Evolutionary conservation across 805 yeast genomes (phyloP), one percentile per base, ranked within the genome.

Genomic region (Candida khao-thaluensis): DNA sequence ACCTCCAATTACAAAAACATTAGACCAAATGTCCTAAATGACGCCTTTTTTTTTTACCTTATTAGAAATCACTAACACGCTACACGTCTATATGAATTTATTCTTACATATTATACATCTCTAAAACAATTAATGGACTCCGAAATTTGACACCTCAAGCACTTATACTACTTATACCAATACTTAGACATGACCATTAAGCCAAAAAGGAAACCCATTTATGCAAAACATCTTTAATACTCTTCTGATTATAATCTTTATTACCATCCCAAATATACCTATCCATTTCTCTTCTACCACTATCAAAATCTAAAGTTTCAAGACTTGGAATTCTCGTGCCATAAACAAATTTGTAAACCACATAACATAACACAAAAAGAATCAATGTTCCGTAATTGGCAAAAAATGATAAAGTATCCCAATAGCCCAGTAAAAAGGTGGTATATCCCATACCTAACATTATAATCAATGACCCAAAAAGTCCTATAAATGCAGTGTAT

Each of bases 221-320:
- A 30, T 52, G 52, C n/a, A 57, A 37, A 5, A 63, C 53, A 15
- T 65, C 71, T 37, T 62, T 63, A 25, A 60, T 20, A 32, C 53
- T 64, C 24, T 57, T 52, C 17, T 51, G 49, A 44, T 66, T 64
- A 45, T 64, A 68, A 37, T 68, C 72, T 35, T 60, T 54, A 17
- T 85, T 86, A 42, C 86, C 93, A 48, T 82, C 87, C 95, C 95
- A 86, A 16, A 81, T 77, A 46, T 76, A 76, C 35, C 88, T 67
- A 59, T 88, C 96, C 62, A 82, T 78, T 56, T 87, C 95, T 36
- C 93, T 71, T 51, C 95, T 68, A 2, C 95, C 95, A 0, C 87
- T 75, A 57, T 88, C 95, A 55, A 84, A 73, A 57, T 88, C 95
- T 43, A 87, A 56, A 32, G 85, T 82, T 49, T 84, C 90, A 32